Evolutionary conservation across 805 yeast species (phyloP).

Genomic region (Tanozyma kutaoensis): DNA sequence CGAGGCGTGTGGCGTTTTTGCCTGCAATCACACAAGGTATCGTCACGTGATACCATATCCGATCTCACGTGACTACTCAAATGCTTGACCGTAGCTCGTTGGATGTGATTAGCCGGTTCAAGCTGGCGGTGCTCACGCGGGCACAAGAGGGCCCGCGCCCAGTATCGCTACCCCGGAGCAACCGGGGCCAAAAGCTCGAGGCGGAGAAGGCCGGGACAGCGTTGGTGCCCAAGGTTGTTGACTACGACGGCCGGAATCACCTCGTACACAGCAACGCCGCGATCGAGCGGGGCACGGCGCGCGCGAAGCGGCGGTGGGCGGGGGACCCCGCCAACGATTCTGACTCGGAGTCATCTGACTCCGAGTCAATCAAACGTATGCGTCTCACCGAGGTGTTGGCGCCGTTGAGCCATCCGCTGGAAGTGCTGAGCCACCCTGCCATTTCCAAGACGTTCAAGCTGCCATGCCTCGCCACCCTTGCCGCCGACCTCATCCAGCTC

Average conservation of each 20-base stretch:
- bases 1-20: too few species aligned
- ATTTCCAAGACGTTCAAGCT: constrained; percentile 52
- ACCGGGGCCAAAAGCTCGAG: constrained; percentile 20
- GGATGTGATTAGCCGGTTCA: constrained; percentile 24
- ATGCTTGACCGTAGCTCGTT: constrained; percentile 27
- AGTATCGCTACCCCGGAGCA: constrained; percentile 8
- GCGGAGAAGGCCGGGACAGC: constrained; percentile 6
- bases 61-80: too few species aligned
- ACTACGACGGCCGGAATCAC: constrained; percentile 21
- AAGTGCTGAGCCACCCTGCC: constrained; percentile 58
- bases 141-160: too few species aligned
- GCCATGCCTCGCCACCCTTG: constrained; percentile 37
- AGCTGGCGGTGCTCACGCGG: constrained; percentile 18
- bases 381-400: constrained; percentile 39
- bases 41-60: too few species aligned
- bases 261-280: constrained; percentile 22
- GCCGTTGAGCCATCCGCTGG: constrained; percentile 74
- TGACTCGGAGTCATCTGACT: too few species aligned
- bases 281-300: constrained; percentile 13
- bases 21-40: too few species aligned
- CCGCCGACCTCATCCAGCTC: constrained; percentile 60
- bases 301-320: constrained; percentile 14
- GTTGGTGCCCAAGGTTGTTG: constrained; percentile 21
- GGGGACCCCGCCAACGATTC: too few species aligned
- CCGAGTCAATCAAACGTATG: constrained; percentile 14